Evolutionary conservation across 176 grass and related monocot species (phyloP).

Genomic region (Panicum miliaceum): DNA sequence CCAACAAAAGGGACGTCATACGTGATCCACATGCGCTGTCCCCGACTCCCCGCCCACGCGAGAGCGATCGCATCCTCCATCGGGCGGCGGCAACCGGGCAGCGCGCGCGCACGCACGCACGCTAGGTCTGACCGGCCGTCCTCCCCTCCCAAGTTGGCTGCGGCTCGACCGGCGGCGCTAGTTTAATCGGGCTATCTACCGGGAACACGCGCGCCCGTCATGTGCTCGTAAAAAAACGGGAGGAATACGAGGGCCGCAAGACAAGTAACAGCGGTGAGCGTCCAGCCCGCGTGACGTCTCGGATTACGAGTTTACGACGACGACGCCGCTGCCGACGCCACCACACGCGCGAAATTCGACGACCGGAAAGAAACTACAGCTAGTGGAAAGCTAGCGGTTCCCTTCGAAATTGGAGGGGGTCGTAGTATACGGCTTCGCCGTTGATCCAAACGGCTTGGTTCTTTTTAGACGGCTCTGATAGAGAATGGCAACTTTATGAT

Average conservation of each 20-base stretch:
- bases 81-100: not conserved
- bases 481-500: not conserved
- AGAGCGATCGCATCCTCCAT: conserved; percentile 4
- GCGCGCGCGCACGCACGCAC: not conserved
- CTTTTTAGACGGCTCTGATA: not conserved
- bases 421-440: not conserved
- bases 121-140: not conserved
- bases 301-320: conserved; percentile 48
- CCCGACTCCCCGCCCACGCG: conserved; percentile 32
- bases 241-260: not conserved
- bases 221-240: not conserved
- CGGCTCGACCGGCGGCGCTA: not conserved
- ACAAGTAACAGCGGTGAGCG: not conserved
- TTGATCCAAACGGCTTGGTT: not conserved
- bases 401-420: not conserved
- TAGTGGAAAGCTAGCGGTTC: not conserved
- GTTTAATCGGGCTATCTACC: not conserved
- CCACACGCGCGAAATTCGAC: not conserved
- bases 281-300: conserved; percentile 34
- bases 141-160: not conserved
- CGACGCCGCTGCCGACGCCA: conserved; percentile 30
- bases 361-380: not conserved
- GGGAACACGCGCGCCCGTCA: conserved; percentile 1
- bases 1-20: conserved; percentile 44
- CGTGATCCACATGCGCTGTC: conserved; percentile 36